Base-by-base conservation (phyloP, 305 asterid species). In the Fraxinus paxiana region DNA sequence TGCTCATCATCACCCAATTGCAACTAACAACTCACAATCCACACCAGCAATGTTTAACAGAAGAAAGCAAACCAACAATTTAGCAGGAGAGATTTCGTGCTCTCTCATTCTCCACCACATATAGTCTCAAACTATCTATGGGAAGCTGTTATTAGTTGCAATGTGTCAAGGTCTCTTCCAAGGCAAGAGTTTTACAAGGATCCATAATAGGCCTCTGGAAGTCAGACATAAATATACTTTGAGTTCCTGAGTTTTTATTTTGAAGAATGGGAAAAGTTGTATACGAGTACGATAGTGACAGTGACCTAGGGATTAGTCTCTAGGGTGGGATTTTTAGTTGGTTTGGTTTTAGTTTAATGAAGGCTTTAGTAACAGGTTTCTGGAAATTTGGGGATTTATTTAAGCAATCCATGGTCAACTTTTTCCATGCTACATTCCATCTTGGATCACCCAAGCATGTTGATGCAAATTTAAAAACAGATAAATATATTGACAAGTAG, bases 331-430 rank as follows among this genome's bases (percentile, higher is more conserved):
- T 10, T 24, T 65, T 12, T 26, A 28, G 18, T 24, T 65, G 34
- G 6, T 26, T 65, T 65, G 35, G 37, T 65, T 9, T 65, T 65
- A 65, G 20, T 4, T 65, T 3, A 65, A 65, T 4, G 35, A 65
- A 65, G 73, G 20, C 34, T 51, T 51, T 51, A 51, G 73, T 24
- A 65, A 63, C 71, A 22, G 34, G 71, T 63, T n/a, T 67, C 81
- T 48, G 78, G 30, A 48, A 59, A 41, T 33, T 35, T 22, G 12
- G 34, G 33, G 72, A 63, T 63, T 63, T 63, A 8, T 24, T 24
- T 22, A 24, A 63, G 34, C 72, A 56, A 56, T 56, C 67, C 34
- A 3, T 8, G 2, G 72, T 22, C 34, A 63, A 63, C 72, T 8
- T 28, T 70, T 54, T 71, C 63, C 65, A 65, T 38, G 59, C 5